These are phyloP conservation scores for Chrysopogon serrulatus DNA, from an alignment of 176 grass and related monocot genomes.

Conservation along the genomic window DNA sequence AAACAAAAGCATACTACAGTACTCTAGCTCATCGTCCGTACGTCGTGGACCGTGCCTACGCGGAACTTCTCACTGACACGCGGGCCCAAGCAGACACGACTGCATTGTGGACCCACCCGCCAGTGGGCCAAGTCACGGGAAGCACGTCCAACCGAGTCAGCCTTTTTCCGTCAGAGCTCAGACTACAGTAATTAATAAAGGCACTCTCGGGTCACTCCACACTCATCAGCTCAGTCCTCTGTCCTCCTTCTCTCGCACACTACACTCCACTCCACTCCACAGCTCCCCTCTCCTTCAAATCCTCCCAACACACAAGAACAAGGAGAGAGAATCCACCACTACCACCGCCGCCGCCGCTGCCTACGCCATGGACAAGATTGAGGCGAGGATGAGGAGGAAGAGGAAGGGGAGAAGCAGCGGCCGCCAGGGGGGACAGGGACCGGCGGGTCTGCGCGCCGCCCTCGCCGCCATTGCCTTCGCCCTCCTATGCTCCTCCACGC, in stretches of 20 bases:
- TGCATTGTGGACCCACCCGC: background rate
- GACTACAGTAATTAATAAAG: constrained; percentile 16
- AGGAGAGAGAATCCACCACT: background rate
- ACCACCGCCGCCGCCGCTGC: too few relatives aligned
- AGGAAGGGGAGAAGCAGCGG: background rate
- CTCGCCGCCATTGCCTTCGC: background rate
- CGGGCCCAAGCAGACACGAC: too few relatives aligned
- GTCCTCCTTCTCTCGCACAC: background rate
- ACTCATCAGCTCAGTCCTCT: too few relatives aligned
- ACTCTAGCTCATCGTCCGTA: background rate
- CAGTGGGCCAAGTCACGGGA: background rate
- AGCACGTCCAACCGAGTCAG: background rate
- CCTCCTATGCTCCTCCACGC: constrained; percentile 6
- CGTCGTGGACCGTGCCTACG: background rate
- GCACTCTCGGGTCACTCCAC: background rate
- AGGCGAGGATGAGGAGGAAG: background rate
- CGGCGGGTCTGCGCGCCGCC: background rate
- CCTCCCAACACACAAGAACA: background rate
- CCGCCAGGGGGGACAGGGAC: background rate
- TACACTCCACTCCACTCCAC: background rate
- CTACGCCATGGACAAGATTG: background rate
- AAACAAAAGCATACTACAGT: background rate
- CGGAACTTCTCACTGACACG: background rate
- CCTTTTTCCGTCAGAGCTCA: background rate
- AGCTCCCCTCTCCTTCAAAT: background rate